Evolutionary conservation across 345 rosid species (phyloP).

Genomic region (Boechera divaricarpa): DNA sequence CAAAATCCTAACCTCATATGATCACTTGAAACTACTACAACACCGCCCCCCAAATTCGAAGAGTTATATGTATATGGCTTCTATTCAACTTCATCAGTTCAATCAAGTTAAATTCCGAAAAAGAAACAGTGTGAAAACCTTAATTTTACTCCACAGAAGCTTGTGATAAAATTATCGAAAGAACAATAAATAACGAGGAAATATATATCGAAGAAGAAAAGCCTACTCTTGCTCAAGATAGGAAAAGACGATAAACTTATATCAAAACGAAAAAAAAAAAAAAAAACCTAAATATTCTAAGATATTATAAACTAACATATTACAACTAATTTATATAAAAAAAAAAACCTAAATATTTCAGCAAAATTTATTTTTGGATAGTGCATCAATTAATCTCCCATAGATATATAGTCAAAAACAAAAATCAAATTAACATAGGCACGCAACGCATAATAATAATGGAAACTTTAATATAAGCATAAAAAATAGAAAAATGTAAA

Average conservation of each 20-base stretch:
- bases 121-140: constrained; percentile 9
- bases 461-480: background rate
- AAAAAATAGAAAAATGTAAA: background rate
- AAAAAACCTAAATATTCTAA: background rate
- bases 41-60: background rate
- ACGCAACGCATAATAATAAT: background rate
- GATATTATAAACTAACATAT: constrained; percentile 7
- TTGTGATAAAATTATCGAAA: background rate
- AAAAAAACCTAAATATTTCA: background rate
- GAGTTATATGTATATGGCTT: background rate
- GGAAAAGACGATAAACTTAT: background rate
- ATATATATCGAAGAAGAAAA: background rate
- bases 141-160: background rate
- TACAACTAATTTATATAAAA: background rate
- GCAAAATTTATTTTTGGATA: background rate
- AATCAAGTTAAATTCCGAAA: background rate
- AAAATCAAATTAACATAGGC: constrained; percentile 9
- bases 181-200: background rate
- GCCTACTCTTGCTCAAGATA: constrained; percentile 1
- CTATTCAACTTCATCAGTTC: background rate
- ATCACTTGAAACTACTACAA: constrained; percentile 28
- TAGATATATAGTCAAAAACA: background rate
- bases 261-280: constrained; percentile 1
- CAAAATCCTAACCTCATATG: background rate
- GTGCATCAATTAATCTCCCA: background rate